Base-by-base conservation (phyloP, 169 alveolate genomes). In the Plasmodium gaboni region DNA sequence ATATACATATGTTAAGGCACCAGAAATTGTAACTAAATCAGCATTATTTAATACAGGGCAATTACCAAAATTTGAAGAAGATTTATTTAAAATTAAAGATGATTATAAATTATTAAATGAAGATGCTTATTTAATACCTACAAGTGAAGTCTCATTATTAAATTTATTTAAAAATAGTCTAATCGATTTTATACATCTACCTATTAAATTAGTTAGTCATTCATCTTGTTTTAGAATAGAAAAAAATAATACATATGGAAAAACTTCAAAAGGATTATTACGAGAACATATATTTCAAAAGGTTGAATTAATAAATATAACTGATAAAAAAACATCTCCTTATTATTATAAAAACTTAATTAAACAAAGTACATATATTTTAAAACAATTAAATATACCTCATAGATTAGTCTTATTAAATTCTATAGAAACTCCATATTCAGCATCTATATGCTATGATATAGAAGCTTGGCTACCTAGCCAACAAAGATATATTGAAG, bases 271-370 rank as follows among this genome's bases (percentile, higher is more conserved):
- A 57, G 96, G 96, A 13, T 89, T 94, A 50, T 89, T 94, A 65
- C 86, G 96, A 55, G 93, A 93, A 61, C 94, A 91, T 72, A 94
- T 93, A 76, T 94, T 94, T 74, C 95, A 93, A 64, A 94, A 94
- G 53, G 95, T 94, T 2, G 96, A 94, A 74, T 80, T 94, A 78
- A 55, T 94, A 17, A 61, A 89, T 50, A 86, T 94, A 12, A 73
- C 92, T 50, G 94, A 88, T 83, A 70, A 70, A 44, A 71, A 42
- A 19, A 70, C 55, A 9, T 89, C 94, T 42, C 61, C 19, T 61
- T 28, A 59, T 67, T 90, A 68, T 55, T 92, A 94, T 89, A 55
- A 74, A 32, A 51, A 93, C 50, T 88, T 94, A 93, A 59, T 94
- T 32, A 85, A 91, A 50, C 96, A 94, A 26, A 74, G 94, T 53